phyloP scores from a whole-genome alignment of 2,329 filamentous ascomycete genomes.

The Piedraia hortae region DNA sequence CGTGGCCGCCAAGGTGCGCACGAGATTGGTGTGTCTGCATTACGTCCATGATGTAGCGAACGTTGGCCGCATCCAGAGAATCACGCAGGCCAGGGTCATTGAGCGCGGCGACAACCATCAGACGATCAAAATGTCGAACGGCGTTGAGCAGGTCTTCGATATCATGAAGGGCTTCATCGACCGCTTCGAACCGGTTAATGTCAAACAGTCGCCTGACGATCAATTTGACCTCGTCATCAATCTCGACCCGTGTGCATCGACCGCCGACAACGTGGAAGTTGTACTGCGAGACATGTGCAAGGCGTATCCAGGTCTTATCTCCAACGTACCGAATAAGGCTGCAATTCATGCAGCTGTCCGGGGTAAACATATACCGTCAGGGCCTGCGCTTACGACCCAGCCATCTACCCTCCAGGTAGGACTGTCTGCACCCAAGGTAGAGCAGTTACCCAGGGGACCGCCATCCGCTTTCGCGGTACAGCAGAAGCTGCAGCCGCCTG shows the following conservation, averaged over 20 bases:
- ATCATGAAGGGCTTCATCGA: constrained; percentile 90
- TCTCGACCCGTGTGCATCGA: constrained; percentile 50
- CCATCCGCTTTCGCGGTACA: constrained; percentile 16
- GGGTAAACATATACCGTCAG: constrained; percentile 42
- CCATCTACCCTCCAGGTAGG: constrained; percentile 13
- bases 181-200: constrained; percentile 55
- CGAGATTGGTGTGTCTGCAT: constrained; percentile 59
- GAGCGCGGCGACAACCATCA: constrained; percentile 87
- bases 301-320: constrained; percentile 51
- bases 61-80: constrained; percentile 41
- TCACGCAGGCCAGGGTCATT: constrained; percentile 56
- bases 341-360: constrained; percentile 55
- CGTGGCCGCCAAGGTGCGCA: constrained; percentile 32
- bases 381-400: constrained; percentile 48
- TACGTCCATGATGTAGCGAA: constrained; percentile 52
- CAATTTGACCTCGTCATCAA: constrained; percentile 66
- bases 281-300: constrained; percentile 43
- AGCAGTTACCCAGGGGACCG: constrained; percentile 12
- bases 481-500: too few relatives aligned
- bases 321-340: constrained; percentile 42
- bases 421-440: too few relatives aligned
- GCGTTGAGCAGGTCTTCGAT: constrained; percentile 43
- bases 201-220: constrained; percentile 42
- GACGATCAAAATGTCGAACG: constrained; percentile 69
- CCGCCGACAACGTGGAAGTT: constrained; percentile 61